Percentiles rank a stretch among this genome's conserved stretches.
Conservation (phyloP, 2,329 filamentous ascomycete species). For the Magnaporthiopsis incrustans region DNA sequence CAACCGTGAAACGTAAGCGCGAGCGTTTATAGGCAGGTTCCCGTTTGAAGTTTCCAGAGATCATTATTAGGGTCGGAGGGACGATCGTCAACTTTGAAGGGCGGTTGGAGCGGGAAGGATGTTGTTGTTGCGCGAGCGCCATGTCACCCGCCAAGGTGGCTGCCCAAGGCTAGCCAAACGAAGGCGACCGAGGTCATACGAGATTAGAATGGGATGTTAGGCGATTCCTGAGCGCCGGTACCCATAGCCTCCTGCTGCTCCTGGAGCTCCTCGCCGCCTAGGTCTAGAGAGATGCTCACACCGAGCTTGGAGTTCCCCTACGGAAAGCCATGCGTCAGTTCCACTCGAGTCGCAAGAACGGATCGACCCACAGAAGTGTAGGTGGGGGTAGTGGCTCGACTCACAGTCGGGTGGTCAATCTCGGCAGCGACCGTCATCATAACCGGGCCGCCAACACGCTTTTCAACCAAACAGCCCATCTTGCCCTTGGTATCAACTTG, state of each 20-base stretch:
- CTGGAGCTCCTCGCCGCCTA: slow-evolving; percentile 76
- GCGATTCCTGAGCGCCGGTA: slow-evolving; percentile 33
- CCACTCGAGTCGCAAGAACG: not conserved
- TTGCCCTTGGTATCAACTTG: slow-evolving; percentile 95
- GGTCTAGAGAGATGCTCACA: slow-evolving; percentile 86
- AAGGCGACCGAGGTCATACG: not conserved
- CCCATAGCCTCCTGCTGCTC: slow-evolving; percentile 65
- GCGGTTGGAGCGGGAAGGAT: slow-evolving; percentile 1
- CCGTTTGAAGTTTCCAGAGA: slow-evolving; percentile 3
- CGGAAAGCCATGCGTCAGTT: slow-evolving; percentile 8
- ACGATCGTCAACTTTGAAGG: not conserved
- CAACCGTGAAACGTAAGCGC: not conserved
- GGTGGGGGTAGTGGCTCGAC: slow-evolving; percentile 25
- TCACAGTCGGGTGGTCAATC: slow-evolving; percentile 90
- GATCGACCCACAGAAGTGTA: not conserved
- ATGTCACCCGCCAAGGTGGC: not conserved
- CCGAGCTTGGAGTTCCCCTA: slow-evolving; percentile 95
- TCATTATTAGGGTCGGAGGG: slow-evolving; percentile 5
- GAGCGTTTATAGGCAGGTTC: not conserved
- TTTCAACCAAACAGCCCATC: slow-evolving; percentile 86
- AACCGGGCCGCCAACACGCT: slow-evolving; percentile 87
- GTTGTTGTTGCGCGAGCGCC: slow-evolving; percentile 1
- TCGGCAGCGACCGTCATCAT: slow-evolving; percentile 93
- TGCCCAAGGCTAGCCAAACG: not conserved
- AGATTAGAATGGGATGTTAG: slow-evolving; percentile 59